Evolutionary conservation across 148 eudicot genomes (phyloP).

Genomic region (Chenopodium formosanum): DNA sequence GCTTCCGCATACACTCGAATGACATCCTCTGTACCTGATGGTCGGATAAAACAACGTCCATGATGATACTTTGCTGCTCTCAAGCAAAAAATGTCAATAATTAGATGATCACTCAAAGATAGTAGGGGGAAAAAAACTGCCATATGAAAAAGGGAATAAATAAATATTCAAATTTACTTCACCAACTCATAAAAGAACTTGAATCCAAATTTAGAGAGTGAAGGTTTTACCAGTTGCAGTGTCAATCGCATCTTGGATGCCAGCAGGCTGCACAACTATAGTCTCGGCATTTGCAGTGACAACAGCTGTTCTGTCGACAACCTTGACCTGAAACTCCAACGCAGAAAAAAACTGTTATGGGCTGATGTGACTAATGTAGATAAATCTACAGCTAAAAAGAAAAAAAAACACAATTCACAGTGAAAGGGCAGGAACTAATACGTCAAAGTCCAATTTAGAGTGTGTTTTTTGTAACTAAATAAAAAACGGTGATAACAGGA

Average conservation of each 20-base stretch:
- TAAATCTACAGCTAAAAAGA: not conserved
- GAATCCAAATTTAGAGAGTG: not conserved
- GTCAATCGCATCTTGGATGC: conserved; percentile 86
- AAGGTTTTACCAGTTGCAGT: conserved; percentile 57
- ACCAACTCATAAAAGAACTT: not conserved
- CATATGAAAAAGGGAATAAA: not conserved
- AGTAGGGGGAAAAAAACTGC: not conserved
- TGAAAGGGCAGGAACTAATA: too few relatives aligned
- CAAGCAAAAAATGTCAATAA: not conserved
- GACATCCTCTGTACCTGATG: conserved; percentile 95
- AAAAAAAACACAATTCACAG: not conserved
- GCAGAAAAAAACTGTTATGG: not conserved
- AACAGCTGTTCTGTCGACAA: conserved; percentile 73
- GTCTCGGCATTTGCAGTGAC: conserved; percentile 92
- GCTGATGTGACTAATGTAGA: not conserved
- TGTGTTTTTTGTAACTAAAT: too few relatives aligned
- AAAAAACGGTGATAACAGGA: not conserved
- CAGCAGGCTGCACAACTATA: conserved; percentile 66
- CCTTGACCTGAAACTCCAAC: conserved; percentile 66
- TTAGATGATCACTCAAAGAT: not conserved
- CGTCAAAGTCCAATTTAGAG: not conserved
- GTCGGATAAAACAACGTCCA: conserved; percentile 79
- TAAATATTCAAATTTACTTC: not conserved
- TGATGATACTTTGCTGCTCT: conserved; percentile 54
- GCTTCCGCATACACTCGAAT: conserved; percentile 91